Evolutionary conservation across 2,329 filamentous ascomycete genomes (phyloP).

Genomic region (Fusarium irregulare): DNA sequence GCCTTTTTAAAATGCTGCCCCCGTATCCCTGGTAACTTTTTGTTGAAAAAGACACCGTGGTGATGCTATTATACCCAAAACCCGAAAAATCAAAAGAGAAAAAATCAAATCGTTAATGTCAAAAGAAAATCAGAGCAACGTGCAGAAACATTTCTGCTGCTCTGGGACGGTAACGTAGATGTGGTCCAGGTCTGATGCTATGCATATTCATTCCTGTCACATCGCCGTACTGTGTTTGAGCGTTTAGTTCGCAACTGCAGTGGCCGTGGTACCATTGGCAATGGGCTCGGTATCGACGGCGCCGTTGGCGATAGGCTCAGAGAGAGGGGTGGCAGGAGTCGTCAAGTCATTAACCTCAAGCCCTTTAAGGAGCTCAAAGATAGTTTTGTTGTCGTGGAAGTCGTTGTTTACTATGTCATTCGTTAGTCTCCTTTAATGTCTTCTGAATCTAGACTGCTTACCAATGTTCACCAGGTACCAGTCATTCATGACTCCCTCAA

Average conservation of each 20-base stretch:
- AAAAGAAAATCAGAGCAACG: slow-evolving; percentile 35
- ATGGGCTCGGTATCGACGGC: slow-evolving; percentile 13
- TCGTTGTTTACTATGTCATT: slow-evolving; percentile 85
- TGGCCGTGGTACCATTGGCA: slow-evolving; percentile 21
- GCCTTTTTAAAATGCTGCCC: slow-evolving; percentile 44
- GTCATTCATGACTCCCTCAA: slow-evolving; percentile 84
- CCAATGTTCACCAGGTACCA: slow-evolving; percentile 98
- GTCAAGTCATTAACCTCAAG: slow-evolving; percentile 76
- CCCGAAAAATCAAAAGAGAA: slow-evolving; percentile 18
- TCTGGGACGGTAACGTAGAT: slow-evolving; percentile 8
- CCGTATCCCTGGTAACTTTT: slow-evolving; percentile 53
- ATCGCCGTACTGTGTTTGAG: slow-evolving; percentile 1
- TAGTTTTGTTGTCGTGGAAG: slow-evolving; percentile 84
- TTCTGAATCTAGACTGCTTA: slow-evolving; percentile 57
- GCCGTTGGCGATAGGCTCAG: slow-evolving; percentile 38
- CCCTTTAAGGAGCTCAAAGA: slow-evolving; percentile 88
- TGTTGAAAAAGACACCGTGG: slow-evolving; percentile 56
- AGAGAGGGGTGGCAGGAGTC: slow-evolving; percentile 45
- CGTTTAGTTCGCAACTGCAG: slow-evolving; percentile 31
- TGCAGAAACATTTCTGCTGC: slow-evolving; percentile 17
- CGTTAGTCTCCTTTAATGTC: slow-evolving; percentile 6
- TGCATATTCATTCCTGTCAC: slow-evolving; percentile 1
- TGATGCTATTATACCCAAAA: slow-evolving; percentile 45
- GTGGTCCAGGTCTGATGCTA: slow-evolving; percentile 12
- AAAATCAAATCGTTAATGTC: slow-evolving; percentile 20